Evolutionary conservation across 1,284 basidiomycete species (phyloP).

Genomic region (Cutaneotrichosporon sp.): DNA sequence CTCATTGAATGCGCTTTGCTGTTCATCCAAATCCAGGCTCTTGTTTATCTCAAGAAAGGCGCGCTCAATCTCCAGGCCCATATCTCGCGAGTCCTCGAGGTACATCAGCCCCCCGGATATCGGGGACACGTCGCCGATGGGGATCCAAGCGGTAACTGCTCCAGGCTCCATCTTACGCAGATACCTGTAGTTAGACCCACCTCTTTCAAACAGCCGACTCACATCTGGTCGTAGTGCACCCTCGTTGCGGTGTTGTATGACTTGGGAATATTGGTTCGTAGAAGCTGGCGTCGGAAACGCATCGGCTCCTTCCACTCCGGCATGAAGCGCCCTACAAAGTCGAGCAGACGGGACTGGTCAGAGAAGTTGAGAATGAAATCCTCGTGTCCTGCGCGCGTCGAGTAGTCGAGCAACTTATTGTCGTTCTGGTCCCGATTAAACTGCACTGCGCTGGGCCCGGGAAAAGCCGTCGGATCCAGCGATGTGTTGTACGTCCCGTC

Average conservation of each 20-base stretch:
- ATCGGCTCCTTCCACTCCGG: conserved; percentile 13
- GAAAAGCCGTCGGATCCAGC: neutral
- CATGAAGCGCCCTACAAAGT: conserved; percentile 7
- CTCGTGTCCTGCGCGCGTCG: conserved; percentile 1
- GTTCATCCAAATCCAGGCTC: conserved; percentile 19
- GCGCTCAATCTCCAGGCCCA: conserved; percentile 27
- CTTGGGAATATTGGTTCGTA: conserved; percentile 18
- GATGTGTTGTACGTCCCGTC: conserved; percentile 13
- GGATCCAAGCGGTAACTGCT: conserved; percentile 30
- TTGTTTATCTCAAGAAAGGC: conserved; percentile 16
- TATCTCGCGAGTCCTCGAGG: conserved; percentile 20
- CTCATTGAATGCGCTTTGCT: conserved; percentile 25
- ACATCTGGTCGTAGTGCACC: conserved; percentile 21
- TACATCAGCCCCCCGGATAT: conserved; percentile 29
- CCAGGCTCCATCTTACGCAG: conserved; percentile 12
- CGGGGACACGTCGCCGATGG: conserved; percentile 26
- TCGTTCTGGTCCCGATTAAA: conserved; percentile 6
- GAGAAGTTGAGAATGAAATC: conserved; percentile 10
- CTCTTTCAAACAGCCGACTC: neutral
- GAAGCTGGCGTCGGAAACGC: conserved; percentile 12
- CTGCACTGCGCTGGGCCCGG: neutral
- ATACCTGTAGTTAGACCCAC: conserved; percentile 1
- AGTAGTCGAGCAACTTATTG: conserved; percentile 12
- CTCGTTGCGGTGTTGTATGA: conserved; percentile 10
- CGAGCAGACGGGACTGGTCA: conserved; percentile 5